Evolutionary conservation across 1,284 basidiomycete species (phyloP), one percentile per base, ranked within the genome.

Genomic region (Sparassis latifolia): DNA sequence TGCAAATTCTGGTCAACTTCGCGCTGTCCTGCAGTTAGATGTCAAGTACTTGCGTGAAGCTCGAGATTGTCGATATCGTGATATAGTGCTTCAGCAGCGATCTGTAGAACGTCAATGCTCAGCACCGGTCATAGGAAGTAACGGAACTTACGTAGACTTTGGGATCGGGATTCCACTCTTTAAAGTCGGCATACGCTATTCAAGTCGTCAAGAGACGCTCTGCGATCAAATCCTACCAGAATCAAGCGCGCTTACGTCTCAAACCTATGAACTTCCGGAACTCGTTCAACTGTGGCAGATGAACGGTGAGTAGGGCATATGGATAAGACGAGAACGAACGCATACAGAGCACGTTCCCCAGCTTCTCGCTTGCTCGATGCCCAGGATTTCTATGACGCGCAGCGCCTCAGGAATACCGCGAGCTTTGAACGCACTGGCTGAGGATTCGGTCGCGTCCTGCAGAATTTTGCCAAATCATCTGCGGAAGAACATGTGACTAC

Each of bases 121-220:
- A 28, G 37, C 32, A 39, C 5, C 49, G 53, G 10, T 32, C 20
- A 29, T 7, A 29, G 12, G 6, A 12, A 4, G n/a, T 20, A 29
- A 32, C 4, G 41, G 29, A 30, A 47, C 79, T 61, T 58, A 85
- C 80, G 46, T 80, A 69, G 49, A 93, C 80, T 44, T 74, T 69
- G 6, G 75, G 66, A 56, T 89, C 76, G 0, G 78, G 70, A 62
- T 92, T 93, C 91, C 91, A 94, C 55, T 92, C 86, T 60, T 76
- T 62, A 68, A 92, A 91, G 35, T 58, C 73, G 28, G 59, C 61
- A 58, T 85, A 87, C 7, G 49, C 51, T 52, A 33, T 39, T 29
- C 6, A n/a, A 9, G 31, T 7, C 37, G 33, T 49, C 30, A 49
- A 41, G 12, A 5, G 20, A 20, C 20, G 20, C 20, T 20, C 20